These are phyloP conservation scores for Triticum aestivum DNA, from an alignment of 176 grass and related monocot genomes.

Conservation along the genomic window DNA sequence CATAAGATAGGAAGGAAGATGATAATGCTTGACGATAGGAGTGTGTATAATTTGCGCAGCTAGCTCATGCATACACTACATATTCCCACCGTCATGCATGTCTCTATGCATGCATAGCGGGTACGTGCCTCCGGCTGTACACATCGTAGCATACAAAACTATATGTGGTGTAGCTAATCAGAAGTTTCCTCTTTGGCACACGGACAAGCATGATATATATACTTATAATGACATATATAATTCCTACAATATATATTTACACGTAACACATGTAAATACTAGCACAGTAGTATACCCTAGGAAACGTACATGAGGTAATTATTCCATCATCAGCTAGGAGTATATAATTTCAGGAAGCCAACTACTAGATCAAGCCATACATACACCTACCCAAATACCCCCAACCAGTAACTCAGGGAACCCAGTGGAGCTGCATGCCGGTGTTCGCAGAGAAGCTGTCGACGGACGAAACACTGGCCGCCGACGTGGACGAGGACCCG, in stretches of 20 bases:
- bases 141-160: neutral
- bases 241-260: constrained; percentile 38
- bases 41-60: neutral
- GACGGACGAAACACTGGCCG: constrained; percentile 41
- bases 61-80: neutral
- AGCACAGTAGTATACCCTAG: neutral
- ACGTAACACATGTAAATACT: constrained; percentile 31
- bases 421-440: constrained; percentile 48
- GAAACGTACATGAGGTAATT: neutral
- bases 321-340: constrained; percentile 19
- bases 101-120: neutral
- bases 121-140: neutral
- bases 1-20: neutral
- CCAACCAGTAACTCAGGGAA: constrained; percentile 33
- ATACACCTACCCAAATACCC: neutral
- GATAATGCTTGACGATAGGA: neutral
- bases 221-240: neutral
- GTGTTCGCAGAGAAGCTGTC: constrained; percentile 47
- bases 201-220: neutral
- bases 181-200: neutral
- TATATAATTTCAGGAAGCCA: neutral
- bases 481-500: constrained; percentile 63
- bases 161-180: neutral
- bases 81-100: neutral
- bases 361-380: constrained; percentile 7